phyloP scores from a whole-genome alignment of 1,284 basidiomycete genomes.

The Ustilago cynodontis region DNA sequence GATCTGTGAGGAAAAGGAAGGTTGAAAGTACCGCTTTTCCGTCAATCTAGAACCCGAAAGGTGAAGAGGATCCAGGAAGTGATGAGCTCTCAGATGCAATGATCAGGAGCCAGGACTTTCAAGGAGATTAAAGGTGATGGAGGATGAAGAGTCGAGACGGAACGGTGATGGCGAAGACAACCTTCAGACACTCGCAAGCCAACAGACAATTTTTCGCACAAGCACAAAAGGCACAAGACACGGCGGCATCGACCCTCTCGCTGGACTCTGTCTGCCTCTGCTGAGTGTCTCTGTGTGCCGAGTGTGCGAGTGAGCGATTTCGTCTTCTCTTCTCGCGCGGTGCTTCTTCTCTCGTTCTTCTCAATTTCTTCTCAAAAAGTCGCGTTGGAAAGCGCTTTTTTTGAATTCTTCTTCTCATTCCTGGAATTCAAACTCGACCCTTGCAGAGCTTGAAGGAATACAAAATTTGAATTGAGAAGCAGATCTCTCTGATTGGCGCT shows the following conservation, averaged over 20 bases:
- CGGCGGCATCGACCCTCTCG: background rate
- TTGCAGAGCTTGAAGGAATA: background rate
- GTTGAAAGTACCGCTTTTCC: slow-evolving; percentile 47
- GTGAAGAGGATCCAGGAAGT: slow-evolving; percentile 39
- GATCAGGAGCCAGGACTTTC: slow-evolving; percentile 39
- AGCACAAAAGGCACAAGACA: slow-evolving; percentile 5
- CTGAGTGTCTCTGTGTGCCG: slow-evolving; percentile 1
- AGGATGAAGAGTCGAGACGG: slow-evolving; percentile 12
- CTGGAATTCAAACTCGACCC: slow-evolving; percentile 3
- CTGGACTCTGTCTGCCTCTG: background rate
- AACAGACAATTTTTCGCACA: slow-evolving; percentile 45
- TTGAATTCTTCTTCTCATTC: background rate
- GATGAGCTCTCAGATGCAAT: slow-evolving; percentile 16
- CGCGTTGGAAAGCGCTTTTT: slow-evolving; percentile 2
- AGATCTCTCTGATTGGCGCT: slow-evolving; percentile 14
- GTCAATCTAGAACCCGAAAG: slow-evolving; percentile 21
- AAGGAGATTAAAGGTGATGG: slow-evolving; percentile 31
- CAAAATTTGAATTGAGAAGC: background rate
- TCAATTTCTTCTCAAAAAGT: slow-evolving; percentile 6
- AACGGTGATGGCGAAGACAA: slow-evolving; percentile 26
- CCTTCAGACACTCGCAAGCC: background rate
- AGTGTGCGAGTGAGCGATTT: background rate
- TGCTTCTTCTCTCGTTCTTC: slow-evolving; percentile 4
- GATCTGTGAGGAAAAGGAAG: slow-evolving; percentile 50
- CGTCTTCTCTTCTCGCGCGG: slow-evolving; percentile 13